Evolutionary conservation across 345 rosid species (phyloP).

Genomic region (Reutealis trisperma): DNA sequence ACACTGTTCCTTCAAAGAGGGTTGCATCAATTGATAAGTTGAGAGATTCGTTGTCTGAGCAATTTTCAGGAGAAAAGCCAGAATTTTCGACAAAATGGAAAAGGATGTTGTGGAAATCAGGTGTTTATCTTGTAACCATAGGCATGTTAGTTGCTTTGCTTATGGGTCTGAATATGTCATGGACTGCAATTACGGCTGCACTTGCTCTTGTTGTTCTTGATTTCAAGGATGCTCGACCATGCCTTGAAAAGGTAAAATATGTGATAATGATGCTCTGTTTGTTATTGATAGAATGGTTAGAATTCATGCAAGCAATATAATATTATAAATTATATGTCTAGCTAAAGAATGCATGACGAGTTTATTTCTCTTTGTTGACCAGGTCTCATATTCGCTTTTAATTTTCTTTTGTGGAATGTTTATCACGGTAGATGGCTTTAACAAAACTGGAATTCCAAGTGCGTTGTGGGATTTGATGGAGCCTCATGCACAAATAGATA

Average conservation of each 20-base stretch:
- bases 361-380: conserved; percentile 15
- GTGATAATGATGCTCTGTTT: not conserved
- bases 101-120: conserved; percentile 52
- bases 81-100: conserved; percentile 42
- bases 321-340: not conserved
- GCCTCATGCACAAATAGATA: conserved; percentile 58
- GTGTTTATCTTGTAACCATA: conserved; percentile 61
- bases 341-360: not conserved
- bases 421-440: conserved; percentile 79
- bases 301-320: not conserved
- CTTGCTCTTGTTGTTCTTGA: conserved; percentile 81
- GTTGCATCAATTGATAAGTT: conserved; percentile 15
- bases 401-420: conserved; percentile 92
- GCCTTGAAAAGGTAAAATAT: conserved; percentile 68
- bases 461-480: conserved; percentile 74
- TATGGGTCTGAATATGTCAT: conserved; percentile 80
- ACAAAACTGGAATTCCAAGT: conserved; percentile 82
- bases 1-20: conserved; percentile 25
- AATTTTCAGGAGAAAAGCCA: conserved; percentile 28
- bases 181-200: conserved; percentile 87
- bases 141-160: conserved; percentile 74
- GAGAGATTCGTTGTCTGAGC: conserved; percentile 8
- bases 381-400: conserved; percentile 83
- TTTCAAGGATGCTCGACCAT: conserved; percentile 77
- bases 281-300: not conserved